These are phyloP conservation scores for Lecanicillium sp. DNA, from an alignment of 2,329 filamentous ascomycete genomes.

Conservation along the genomic window DNA sequence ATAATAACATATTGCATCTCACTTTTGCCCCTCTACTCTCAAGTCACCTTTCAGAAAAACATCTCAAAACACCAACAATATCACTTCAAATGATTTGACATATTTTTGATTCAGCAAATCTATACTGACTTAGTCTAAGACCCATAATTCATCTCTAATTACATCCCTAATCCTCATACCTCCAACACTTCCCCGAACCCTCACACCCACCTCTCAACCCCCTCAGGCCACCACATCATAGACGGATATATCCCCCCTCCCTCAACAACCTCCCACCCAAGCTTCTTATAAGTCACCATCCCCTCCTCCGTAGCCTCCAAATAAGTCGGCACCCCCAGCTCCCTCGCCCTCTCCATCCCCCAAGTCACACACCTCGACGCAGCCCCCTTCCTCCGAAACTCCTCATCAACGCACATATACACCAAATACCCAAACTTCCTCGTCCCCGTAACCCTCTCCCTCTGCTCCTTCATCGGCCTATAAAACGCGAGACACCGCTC, in stretches of 20 bases:
- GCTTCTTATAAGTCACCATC: slow-evolving; percentile 1
- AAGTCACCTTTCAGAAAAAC: too few relatives aligned
- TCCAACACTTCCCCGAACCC: too few relatives aligned
- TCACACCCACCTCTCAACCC: slow-evolving; percentile 3
- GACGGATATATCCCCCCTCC: background rate
- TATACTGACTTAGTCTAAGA: too few relatives aligned
- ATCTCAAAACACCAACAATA: too few relatives aligned
- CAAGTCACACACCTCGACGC: slow-evolving; percentile 5
- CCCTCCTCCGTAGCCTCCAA: slow-evolving; percentile 7
- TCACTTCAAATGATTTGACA: too few relatives aligned
- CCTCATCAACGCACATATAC: slow-evolving; percentile 5
- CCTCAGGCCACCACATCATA: slow-evolving; percentile 9
- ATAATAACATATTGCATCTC: too few relatives aligned
- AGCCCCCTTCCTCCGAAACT: slow-evolving; percentile 5
- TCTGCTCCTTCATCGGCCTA: background rate
- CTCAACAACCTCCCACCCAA: slow-evolving; percentile 6
- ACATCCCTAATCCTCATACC: too few relatives aligned
- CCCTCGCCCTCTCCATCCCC: slow-evolving; percentile 5
- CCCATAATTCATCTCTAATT: too few relatives aligned
- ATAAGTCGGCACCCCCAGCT: slow-evolving; percentile 7
- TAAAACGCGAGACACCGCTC: background rate
- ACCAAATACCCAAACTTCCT: slow-evolving; percentile 1
- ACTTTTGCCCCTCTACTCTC: too few relatives aligned
- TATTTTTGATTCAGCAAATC: too few relatives aligned
- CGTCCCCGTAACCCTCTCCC: background rate